phyloP scores from a whole-genome alignment of 179 eudicot species.

The Beta corolliflora region DNA sequence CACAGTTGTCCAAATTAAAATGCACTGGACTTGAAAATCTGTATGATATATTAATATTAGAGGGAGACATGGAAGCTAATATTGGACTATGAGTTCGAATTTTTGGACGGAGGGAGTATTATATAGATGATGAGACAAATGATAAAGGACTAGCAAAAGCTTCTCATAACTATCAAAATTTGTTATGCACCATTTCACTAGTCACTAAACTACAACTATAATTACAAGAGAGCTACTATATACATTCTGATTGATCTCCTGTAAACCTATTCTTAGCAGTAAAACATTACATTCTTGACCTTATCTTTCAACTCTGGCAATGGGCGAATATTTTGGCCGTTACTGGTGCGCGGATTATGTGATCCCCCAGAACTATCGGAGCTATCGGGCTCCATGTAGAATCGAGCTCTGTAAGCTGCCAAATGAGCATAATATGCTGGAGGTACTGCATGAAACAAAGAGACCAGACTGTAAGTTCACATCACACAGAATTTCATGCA shows the following conservation, averaged over 20 bases:
- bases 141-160: constrained; percentile 20
- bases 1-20: too few relatives aligned
- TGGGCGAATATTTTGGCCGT: constrained; percentile 47
- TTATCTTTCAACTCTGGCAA: constrained; percentile 73
- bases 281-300: constrained; percentile 83
- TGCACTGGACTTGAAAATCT: too few relatives aligned
- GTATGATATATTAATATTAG: too few relatives aligned
- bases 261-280: constrained; percentile 45
- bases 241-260: constrained; percentile 21
- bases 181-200: constrained; percentile 23
- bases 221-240: constrained; percentile 32
- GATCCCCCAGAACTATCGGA: constrained; percentile 39
- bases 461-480: not conserved
- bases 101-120: too few relatives aligned
- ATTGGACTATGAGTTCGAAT: not conserved
- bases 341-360: constrained; percentile 31
- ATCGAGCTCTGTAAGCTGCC: constrained; percentile 83
- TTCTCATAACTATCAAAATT: constrained; percentile 31
- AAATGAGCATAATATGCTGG: constrained; percentile 89
- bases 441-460: constrained; percentile 56
- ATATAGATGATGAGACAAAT: too few relatives aligned
- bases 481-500: not conserved
- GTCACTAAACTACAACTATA: constrained; percentile 33
- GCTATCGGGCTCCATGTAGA: constrained; percentile 70
- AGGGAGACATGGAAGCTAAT: too few relatives aligned